Conservation (phyloP, 352 stramenopile species). For the Phytophthora quininea region DNA sequence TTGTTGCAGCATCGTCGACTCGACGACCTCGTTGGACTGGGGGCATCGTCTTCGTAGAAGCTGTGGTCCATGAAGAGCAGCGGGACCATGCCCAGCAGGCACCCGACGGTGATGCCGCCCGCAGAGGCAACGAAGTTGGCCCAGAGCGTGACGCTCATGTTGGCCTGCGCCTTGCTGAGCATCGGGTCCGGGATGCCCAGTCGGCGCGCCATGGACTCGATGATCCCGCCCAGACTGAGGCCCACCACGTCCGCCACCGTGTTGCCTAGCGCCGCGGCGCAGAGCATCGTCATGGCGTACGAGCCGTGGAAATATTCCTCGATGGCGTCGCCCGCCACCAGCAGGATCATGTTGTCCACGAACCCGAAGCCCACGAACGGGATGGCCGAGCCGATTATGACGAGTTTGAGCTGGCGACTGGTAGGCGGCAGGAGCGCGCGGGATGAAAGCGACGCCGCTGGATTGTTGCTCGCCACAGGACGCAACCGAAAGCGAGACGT, state of each 20-base stretch:
- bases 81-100: slow-evolving; percentile 91
- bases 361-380: slow-evolving; percentile 87
- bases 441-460: slow-evolving; percentile 34
- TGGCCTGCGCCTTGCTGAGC: slow-evolving; percentile 78
- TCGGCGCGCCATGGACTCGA: slow-evolving; percentile 81
- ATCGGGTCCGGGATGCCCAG: slow-evolving; percentile 71
- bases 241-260: slow-evolving; percentile 94
- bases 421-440: slow-evolving; percentile 46
- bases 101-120: slow-evolving; percentile 87
- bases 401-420: slow-evolving; percentile 70
- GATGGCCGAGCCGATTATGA: slow-evolving; percentile 81
- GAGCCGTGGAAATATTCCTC: slow-evolving; percentile 93
- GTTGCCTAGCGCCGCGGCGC: slow-evolving; percentile 94
- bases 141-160: slow-evolving; percentile 78
- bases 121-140: slow-evolving; percentile 81
- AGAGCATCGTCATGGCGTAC: slow-evolving; percentile 96
- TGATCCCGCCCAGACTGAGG: slow-evolving; percentile 92
- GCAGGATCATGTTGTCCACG: slow-evolving; percentile 88
- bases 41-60: slow-evolving; percentile 62
- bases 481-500: slow-evolving; percentile 72
- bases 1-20: background rate
- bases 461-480: slow-evolving; percentile 45
- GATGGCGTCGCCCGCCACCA: slow-evolving; percentile 94
- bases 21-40: slow-evolving; percentile 24
- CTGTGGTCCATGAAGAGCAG: slow-evolving; percentile 88